These are phyloP conservation scores for Ajuga reptans DNA, from an alignment of 305 asterid species.

Conservation along the genomic window DNA sequence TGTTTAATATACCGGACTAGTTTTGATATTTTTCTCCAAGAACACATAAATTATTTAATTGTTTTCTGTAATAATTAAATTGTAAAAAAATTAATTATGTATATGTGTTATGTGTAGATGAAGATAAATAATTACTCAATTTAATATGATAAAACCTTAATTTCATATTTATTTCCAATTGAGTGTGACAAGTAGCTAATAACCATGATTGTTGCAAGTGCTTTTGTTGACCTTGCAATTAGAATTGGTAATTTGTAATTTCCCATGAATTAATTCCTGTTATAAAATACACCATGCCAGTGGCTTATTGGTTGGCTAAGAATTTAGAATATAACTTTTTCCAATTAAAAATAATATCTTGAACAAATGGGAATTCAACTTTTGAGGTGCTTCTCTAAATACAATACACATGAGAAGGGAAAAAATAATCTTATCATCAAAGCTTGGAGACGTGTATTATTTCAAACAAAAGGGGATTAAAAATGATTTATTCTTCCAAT, in stretches of 20 bases:
- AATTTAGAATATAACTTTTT: constrained; percentile 46
- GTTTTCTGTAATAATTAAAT: no score
- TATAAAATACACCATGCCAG: constrained; percentile 22
- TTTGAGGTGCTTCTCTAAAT: constrained; percentile 51
- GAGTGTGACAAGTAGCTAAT: not conserved
- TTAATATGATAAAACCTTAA: no score
- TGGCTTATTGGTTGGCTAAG: constrained; percentile 38
- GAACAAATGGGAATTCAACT: constrained; percentile 60
- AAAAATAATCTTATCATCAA: no score
- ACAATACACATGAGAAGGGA: constrained; percentile 28
- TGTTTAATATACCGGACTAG: no score
- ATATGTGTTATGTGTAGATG: not conserved
- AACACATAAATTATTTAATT: no score
- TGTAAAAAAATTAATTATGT: no score
- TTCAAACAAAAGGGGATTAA: constrained; percentile 18
- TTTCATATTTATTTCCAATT: no score
- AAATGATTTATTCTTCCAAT: constrained; percentile 15
- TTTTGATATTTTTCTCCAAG: no score
- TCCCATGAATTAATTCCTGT: no score
- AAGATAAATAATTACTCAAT: no score
- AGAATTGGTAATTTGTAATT: constrained; percentile 12
- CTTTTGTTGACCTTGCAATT: constrained; percentile 21
- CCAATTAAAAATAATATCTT: constrained; percentile 43
- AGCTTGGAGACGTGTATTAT: constrained; percentile 30
- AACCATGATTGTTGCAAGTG: not conserved